Percentiles rank a stretch among this genome's conserved stretches.
phyloP scores from a whole-genome alignment of 352 stramenopile genomes.

The Pythium periplocum region DNA sequence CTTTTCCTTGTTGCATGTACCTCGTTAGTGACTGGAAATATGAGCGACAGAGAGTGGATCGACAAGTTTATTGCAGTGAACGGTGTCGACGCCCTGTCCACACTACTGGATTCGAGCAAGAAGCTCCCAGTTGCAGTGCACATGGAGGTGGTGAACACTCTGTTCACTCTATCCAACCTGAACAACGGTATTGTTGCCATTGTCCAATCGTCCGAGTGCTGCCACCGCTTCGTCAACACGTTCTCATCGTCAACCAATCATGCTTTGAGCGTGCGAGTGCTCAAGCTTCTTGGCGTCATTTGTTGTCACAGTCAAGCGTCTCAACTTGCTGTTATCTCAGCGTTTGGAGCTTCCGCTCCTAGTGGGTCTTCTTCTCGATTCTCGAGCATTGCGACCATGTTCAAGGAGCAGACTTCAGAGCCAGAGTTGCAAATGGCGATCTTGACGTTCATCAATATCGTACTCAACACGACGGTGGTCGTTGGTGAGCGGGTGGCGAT shows the following conservation, averaged over 20 bases:
- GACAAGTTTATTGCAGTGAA: slow-evolving; percentile 42
- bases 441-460: slow-evolving; percentile 40
- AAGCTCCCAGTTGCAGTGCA: slow-evolving; percentile 16
- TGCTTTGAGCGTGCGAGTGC: slow-evolving; percentile 20
- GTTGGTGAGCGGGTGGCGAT: slow-evolving; percentile 24
- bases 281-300: slow-evolving; percentile 30
- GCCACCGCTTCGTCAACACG: slow-evolving; percentile 8
- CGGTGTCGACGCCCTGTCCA: slow-evolving; percentile 33
- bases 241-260: slow-evolving; percentile 1
- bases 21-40: neutral
- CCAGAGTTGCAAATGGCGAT: slow-evolving; percentile 20
- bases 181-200: slow-evolving; percentile 26
- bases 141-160: slow-evolving; percentile 37
- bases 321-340: slow-evolving; percentile 23
- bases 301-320: slow-evolving; percentile 25
- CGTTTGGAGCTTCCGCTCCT: slow-evolving; percentile 12
- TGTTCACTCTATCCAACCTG: slow-evolving; percentile 43
- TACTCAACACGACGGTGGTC: slow-evolving; percentile 30
- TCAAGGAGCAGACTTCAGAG: slow-evolving; percentile 24
- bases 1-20: neutral
- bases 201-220: slow-evolving; percentile 26
- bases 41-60: slow-evolving; percentile 29
- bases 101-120: slow-evolving; percentile 26
- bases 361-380: slow-evolving; percentile 13
- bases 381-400: slow-evolving; percentile 19